Conservation (phyloP, 495 filamentous ascomycete genomes). For the Penicillium simplicissimum region DNA sequence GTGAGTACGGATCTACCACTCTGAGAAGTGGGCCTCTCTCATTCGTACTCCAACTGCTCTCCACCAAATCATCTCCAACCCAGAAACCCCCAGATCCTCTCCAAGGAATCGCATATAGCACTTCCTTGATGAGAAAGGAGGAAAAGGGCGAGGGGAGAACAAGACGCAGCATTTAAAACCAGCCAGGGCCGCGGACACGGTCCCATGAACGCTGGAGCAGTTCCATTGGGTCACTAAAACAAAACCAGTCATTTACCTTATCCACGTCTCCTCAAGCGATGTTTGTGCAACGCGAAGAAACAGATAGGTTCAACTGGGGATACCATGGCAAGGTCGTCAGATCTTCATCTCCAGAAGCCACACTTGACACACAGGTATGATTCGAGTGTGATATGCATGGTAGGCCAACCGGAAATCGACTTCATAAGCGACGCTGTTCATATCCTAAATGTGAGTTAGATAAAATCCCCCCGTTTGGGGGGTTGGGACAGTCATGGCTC, state of each 20-base stretch:
- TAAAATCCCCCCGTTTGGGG: background rate
- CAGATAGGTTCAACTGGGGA: background rate
- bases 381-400: too few relatives aligned
- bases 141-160: conserved; percentile 22
- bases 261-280: background rate
- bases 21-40: too few relatives aligned
- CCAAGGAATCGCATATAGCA: conserved; percentile 48
- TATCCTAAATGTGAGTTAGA: conserved; percentile 9
- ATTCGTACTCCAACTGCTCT: background rate
- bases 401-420: background rate
- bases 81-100: conserved; percentile 34
- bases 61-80: background rate
- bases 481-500: background rate
- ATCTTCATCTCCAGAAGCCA: background rate
- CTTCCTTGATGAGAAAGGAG: conserved; percentile 44
- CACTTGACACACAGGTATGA: background rate
- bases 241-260: conserved; percentile 9
- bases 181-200: background rate
- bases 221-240: conserved; percentile 20
- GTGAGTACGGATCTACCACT: background rate
- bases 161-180: conserved; percentile 11
- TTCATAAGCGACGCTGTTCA: background rate
- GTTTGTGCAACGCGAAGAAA: background rate
- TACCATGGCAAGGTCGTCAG: background rate
- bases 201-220: background rate